Conservation (phyloP, 768 basidiomycete genomes). For the Hericium erinaceus region DNA sequence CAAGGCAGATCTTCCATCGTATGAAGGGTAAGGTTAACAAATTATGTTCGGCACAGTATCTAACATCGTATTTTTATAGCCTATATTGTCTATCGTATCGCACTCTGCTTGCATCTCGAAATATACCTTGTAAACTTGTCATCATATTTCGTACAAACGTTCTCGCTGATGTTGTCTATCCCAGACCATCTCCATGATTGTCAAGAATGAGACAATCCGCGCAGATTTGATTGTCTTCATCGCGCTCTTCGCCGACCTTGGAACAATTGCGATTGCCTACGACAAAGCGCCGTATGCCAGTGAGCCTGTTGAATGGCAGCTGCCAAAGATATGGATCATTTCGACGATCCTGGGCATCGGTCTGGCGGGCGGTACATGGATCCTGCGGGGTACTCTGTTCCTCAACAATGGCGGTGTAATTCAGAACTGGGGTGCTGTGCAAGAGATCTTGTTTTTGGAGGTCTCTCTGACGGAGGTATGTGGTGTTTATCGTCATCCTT, state of each 20-base stretch:
- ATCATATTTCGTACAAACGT: not conserved
- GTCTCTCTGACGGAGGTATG: conserved; percentile 37
- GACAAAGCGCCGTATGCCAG: conserved; percentile 31
- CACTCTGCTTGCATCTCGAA: conserved; percentile 39
- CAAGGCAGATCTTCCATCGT: conserved; percentile 41
- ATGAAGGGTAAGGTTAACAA: conserved; percentile 31
- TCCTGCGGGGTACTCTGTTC: conserved; percentile 34
- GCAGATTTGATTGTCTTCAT: conserved; percentile 37
- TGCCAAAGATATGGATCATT: conserved; percentile 40
- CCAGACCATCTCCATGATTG: conserved; percentile 32
- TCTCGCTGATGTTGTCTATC: not conserved
- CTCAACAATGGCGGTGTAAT: conserved; percentile 30
- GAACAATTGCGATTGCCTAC: conserved; percentile 41
- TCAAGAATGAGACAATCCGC: conserved; percentile 38
- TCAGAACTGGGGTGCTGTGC: conserved; percentile 36
- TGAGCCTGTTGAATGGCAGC: conserved; percentile 39
- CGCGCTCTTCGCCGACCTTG: conserved; percentile 36
- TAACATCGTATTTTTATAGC: conserved; percentile 24
- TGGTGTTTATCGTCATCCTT: not conserved
- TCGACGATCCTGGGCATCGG: conserved; percentile 28
- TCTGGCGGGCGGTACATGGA: conserved; percentile 28
- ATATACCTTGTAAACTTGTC: conserved; percentile 27
- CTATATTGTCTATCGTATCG: conserved; percentile 40
- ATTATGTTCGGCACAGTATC: conserved; percentile 16
- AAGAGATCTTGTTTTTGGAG: conserved; percentile 38